These are phyloP conservation scores for Bipolaris zeicola DNA, from an alignment of 2,329 filamentous ascomycete species.

Conservation along the genomic window DNA sequence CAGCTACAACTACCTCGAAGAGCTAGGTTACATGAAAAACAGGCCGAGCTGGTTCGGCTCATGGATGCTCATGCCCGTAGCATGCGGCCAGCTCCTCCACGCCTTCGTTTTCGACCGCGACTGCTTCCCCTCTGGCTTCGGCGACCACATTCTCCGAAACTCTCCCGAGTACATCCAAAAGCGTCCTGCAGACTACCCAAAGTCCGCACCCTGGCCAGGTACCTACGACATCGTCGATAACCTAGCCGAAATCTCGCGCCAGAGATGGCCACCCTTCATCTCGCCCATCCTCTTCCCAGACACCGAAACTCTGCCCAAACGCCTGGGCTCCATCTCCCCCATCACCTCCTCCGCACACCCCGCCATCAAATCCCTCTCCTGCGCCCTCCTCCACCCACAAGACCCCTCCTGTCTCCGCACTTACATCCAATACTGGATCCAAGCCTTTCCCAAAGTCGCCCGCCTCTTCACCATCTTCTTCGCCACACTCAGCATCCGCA, in stretches of 20 bases:
- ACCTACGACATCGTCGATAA: slow-evolving; percentile 79
- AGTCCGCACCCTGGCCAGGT: slow-evolving; percentile 72
- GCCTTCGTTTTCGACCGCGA: slow-evolving; percentile 59
- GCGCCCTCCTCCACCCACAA: slow-evolving; percentile 83
- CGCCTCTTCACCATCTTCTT: slow-evolving; percentile 80
- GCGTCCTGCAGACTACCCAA: slow-evolving; percentile 71
- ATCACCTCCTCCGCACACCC: slow-evolving; percentile 86
- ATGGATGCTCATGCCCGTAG: slow-evolving; percentile 58
- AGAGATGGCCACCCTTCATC: slow-evolving; percentile 86
- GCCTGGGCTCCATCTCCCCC: slow-evolving; percentile 72
- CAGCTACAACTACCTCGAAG: slow-evolving; percentile 80
- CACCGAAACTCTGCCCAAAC: slow-evolving; percentile 65
- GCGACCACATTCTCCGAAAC: slow-evolving; percentile 69
- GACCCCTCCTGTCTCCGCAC: slow-evolving; percentile 89
- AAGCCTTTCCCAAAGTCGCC: slow-evolving; percentile 77
- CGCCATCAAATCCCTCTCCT: slow-evolving; percentile 81
- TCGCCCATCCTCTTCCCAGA: slow-evolving; percentile 86
- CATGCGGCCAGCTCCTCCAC: slow-evolving; percentile 57
- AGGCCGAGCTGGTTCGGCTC: slow-evolving; percentile 69
- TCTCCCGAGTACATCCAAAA: slow-evolving; percentile 80
- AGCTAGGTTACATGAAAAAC: slow-evolving; percentile 67
- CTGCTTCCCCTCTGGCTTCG: slow-evolving; percentile 62
- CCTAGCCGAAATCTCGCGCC: slow-evolving; percentile 77
- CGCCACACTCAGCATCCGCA: slow-evolving; percentile 71
- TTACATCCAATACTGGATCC: slow-evolving; percentile 85